These are phyloP conservation scores for Lobosporangium transversale DNA, from an alignment of 192 early-diverging fungal genomes.

Conservation along the genomic window DNA sequence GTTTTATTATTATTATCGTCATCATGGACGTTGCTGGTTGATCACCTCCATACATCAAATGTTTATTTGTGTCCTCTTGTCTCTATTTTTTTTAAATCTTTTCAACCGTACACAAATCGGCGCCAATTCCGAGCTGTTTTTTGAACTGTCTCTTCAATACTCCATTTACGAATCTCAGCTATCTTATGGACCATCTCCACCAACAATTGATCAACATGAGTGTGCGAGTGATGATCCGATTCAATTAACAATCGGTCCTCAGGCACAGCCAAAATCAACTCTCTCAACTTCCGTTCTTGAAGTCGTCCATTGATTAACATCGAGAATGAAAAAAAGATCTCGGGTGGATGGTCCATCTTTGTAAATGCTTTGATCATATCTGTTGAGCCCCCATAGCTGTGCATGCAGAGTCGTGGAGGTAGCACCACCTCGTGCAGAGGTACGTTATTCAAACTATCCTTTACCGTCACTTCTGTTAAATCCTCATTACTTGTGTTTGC, in stretches of 20 bases:
- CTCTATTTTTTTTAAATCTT: too few relatives aligned
- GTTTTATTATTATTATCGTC: too few relatives aligned
- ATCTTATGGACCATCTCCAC: conserved; percentile 63
- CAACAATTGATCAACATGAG: conserved; percentile 64
- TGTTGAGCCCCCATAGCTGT: conserved; percentile 85
- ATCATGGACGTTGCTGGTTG: too few relatives aligned
- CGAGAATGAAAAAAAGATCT: conserved; percentile 84
- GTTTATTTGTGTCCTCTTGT: too few relatives aligned
- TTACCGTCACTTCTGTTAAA: not conserved
- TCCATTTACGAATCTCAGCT: conserved; percentile 69
- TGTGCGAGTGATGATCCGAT: conserved; percentile 76
- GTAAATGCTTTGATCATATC: conserved; percentile 71
- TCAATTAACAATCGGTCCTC: conserved; percentile 85
- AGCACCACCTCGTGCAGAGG: conserved; percentile 37
- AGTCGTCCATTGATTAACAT: conserved; percentile 76
- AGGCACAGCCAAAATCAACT: conserved; percentile 77
- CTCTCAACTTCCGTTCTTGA: conserved; percentile 59
- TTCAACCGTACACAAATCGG: conserved; percentile 48
- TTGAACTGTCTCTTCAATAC: conserved; percentile 55
- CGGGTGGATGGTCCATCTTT: conserved; percentile 44
- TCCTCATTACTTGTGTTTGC: not conserved
- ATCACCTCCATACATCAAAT: too few relatives aligned
- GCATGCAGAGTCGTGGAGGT: conserved; percentile 81
- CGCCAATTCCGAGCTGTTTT: conserved; percentile 62
- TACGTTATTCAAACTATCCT: not conserved